phyloP scores from a whole-genome alignment of 2,329 filamentous ascomycete species.

The Gaeumannomyces tritici region DNA sequence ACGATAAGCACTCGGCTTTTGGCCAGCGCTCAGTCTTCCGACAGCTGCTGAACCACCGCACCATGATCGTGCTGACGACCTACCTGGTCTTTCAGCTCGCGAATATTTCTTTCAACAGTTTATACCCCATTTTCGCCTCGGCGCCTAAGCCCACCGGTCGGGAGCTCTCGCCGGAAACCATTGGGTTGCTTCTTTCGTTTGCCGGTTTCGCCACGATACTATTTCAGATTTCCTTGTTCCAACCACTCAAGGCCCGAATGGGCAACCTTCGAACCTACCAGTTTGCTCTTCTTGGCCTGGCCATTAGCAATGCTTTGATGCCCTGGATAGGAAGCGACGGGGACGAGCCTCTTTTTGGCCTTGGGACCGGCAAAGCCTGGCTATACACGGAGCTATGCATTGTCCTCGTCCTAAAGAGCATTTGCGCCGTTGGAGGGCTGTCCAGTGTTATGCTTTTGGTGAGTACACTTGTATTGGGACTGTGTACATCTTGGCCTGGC shows the following conservation, averaged over 20 bases:
- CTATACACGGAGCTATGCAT: conserved; percentile 73
- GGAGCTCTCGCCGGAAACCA: conserved; percentile 63
- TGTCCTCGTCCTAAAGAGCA: conserved; percentile 78
- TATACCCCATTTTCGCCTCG: conserved; percentile 89
- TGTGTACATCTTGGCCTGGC: background rate
- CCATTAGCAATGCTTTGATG: conserved; percentile 75
- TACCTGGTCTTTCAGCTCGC: conserved; percentile 91
- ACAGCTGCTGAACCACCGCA: conserved; percentile 69
- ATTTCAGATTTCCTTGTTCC: conserved; percentile 83
- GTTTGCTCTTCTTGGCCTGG: conserved; percentile 67
- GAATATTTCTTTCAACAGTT: conserved; percentile 89
- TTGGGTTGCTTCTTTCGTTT: conserved; percentile 76
- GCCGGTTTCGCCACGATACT: conserved; percentile 78
- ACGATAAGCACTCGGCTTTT: conserved; percentile 4
- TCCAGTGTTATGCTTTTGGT: conserved; percentile 84
- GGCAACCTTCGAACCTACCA: conserved; percentile 85
- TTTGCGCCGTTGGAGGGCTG: conserved; percentile 79
- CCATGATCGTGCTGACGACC: conserved; percentile 68
- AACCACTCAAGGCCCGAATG: conserved; percentile 63
- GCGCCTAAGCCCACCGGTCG: conserved; percentile 68
- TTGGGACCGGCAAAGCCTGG: conserved; percentile 56
- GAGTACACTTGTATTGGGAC: conserved; percentile 13
- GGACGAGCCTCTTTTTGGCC: conserved; percentile 41
- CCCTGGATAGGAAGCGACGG: conserved; percentile 79
- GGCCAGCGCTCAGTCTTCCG: conserved; percentile 34